Evolutionary conservation across 371 early-diverging fungal species (phyloP).

Genomic region (Mortierella sp.): DNA sequence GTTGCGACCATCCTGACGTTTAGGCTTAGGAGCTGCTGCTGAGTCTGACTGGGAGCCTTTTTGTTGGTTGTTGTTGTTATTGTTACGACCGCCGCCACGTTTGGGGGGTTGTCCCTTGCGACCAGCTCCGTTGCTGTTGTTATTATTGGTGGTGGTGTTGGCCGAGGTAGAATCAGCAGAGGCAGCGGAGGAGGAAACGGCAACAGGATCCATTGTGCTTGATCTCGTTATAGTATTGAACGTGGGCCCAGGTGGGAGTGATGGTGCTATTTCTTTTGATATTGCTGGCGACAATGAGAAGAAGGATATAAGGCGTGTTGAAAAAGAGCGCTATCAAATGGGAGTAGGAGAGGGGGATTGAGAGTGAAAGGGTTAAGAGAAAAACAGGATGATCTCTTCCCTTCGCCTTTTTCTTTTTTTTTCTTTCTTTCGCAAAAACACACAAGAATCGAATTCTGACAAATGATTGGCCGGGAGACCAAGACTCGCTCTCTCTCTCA

Average conservation of each 20-base stretch:
- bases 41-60: neutral
- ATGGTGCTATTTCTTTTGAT: neutral
- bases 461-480: neutral
- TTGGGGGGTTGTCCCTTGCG: slow-evolving; percentile 9
- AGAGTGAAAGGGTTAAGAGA: neutral
- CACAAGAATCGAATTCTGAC: neutral
- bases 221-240: neutral
- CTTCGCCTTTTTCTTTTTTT: neutral
- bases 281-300: neutral
- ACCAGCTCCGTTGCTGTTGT: neutral
- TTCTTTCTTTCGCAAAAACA: neutral
- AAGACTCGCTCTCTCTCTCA: too few relatives aligned
- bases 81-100: neutral
- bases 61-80: slow-evolving; percentile 13
- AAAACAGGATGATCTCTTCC: neutral
- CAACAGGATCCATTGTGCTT: slow-evolving; percentile 8
- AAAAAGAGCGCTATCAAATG: neutral
- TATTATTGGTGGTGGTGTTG: slow-evolving; percentile 17
- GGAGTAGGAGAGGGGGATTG: neutral
- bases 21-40: neutral
- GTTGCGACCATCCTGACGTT: slow-evolving; percentile 30
- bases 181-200: neutral
- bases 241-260: neutral
- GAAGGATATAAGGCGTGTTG: neutral
- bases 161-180: slow-evolving; percentile 11